Evolutionary conservation across 208 protist species (phyloP).

Genomic region (Trypanosoma avium): DNA sequence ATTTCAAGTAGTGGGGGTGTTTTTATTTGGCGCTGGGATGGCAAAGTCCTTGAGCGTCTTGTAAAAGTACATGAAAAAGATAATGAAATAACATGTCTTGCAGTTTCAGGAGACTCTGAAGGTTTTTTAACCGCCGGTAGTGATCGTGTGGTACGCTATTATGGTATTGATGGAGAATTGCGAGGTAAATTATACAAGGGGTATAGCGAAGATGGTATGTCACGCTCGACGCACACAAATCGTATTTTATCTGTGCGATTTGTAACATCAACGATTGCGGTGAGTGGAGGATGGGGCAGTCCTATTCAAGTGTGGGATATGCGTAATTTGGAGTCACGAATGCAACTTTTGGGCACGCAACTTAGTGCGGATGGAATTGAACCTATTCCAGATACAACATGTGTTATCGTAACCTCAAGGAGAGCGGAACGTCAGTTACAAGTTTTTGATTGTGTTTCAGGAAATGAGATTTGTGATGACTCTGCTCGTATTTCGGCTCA

Average conservation of each 20-base stretch:
- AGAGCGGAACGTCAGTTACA: conserved; percentile 46
- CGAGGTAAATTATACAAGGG: conserved; percentile 38
- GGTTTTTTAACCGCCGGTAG: conserved; percentile 78
- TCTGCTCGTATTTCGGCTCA: conserved; percentile 29
- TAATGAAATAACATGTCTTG: conserved; percentile 75
- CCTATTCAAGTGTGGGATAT: conserved; percentile 91
- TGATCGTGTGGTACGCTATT: conserved; percentile 81
- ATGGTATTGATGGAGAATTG: conserved; percentile 46
- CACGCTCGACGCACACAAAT: conserved; percentile 63
- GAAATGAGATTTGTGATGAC: conserved; percentile 32
- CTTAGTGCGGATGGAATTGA: conserved; percentile 79
- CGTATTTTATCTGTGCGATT: conserved; percentile 83
- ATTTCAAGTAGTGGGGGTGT: conserved; percentile 57
- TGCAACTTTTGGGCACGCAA: conserved; percentile 51
- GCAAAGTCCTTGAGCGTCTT: conserved; percentile 22
- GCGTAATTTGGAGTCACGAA: conserved; percentile 43
- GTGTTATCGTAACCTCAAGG: conserved; percentile 63
- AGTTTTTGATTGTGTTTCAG: conserved; percentile 61
- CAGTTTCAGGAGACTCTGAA: conserved; percentile 50
- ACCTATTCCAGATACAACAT: conserved; percentile 38
- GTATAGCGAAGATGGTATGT: conserved; percentile 32
- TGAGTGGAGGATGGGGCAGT: conserved; percentile 87
- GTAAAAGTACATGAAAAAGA: conserved; percentile 34
- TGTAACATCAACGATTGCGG: conserved; percentile 36
- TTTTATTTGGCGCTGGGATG: conserved; percentile 64